Conservation (phyloP, 129 eudicot genomes). For the Ambrosia trifida region DNA sequence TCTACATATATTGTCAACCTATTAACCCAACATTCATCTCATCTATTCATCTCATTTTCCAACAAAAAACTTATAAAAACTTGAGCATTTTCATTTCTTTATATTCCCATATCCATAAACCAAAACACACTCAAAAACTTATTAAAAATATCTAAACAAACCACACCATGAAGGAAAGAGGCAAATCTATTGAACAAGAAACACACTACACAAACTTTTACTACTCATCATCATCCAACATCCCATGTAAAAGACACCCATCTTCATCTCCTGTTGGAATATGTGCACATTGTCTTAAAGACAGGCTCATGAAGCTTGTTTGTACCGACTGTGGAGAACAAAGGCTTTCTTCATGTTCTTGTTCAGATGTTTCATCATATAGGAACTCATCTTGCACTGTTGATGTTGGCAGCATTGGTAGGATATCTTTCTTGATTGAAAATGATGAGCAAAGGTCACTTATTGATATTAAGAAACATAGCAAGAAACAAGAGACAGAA, state of each 20-base stretch:
- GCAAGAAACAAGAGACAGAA: constrained; percentile 34
- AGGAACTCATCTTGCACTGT: constrained; percentile 67
- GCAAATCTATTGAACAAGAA: constrained; percentile 60
- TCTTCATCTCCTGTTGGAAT: constrained; percentile 59
- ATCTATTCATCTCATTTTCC: background rate
- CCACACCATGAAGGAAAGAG: constrained; percentile 66
- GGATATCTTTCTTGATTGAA: constrained; percentile 83
- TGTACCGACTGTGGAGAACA: constrained; percentile 94
- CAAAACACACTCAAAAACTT: constrained; percentile 4
- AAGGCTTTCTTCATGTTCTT: constrained; percentile 83
- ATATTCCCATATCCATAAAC: background rate
- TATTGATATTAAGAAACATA: constrained; percentile 29
- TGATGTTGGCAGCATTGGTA: constrained; percentile 69
- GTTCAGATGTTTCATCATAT: constrained; percentile 75
- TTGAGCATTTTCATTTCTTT: no score
- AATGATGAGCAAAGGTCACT: constrained; percentile 45
- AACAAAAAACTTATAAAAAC: constrained; percentile 4
- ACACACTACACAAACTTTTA: constrained; percentile 35
- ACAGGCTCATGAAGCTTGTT: constrained; percentile 61
- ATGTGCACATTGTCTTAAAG: constrained; percentile 79
- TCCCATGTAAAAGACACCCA: constrained; percentile 42
- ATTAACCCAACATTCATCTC: constrained; percentile 31
- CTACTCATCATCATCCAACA: constrained; percentile 32
- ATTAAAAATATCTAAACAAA: no score
- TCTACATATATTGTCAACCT: constrained; percentile 42